Conservation (phyloP, 768 basidiomycete genomes). For the Lactifluus pinguis region DNA sequence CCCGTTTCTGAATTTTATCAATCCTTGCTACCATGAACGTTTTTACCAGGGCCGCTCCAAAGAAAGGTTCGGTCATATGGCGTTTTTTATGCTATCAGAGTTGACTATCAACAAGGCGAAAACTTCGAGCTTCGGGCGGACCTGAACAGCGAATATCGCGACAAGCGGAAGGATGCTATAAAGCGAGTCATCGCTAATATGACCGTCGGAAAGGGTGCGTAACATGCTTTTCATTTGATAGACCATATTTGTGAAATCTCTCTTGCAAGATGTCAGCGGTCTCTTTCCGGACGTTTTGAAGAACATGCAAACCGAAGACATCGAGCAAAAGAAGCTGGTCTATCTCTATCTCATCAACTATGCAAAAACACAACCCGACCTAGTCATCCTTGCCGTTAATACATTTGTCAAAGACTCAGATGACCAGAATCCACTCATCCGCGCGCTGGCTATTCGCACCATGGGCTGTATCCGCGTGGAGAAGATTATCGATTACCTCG, state of each 20-base stretch:
- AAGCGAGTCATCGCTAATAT: constrained; percentile 96
- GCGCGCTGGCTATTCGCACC: constrained; percentile 93
- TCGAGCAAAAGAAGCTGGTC: constrained; percentile 99
- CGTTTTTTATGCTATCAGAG: not conserved
- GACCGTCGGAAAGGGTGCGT: constrained; percentile 94
- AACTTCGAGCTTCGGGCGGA: constrained; percentile 96
- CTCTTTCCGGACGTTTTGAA: constrained; percentile 97
- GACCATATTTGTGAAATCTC: not conserved
- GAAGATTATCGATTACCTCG: constrained; percentile 99
- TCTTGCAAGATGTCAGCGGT: constrained; percentile 69
- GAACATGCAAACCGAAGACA: constrained; percentile 99
- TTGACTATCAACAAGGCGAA: constrained; percentile 48
- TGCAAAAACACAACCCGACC: constrained; percentile 96
- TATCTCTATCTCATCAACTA: constrained; percentile 99
- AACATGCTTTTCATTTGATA: not conserved
- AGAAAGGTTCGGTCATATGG: constrained; percentile 18
- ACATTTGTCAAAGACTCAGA: constrained; percentile 98
- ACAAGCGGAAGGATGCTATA: constrained; percentile 97
- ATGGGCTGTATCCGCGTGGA: constrained; percentile 97
- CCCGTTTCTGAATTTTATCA: too few species aligned
- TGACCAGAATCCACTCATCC: constrained; percentile 92
- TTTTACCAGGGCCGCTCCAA: constrained; percentile 21
- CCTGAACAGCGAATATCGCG: constrained; percentile 93
- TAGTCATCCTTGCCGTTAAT: constrained; percentile 97
- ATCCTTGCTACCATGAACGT: constrained; percentile 12